Percentiles rank a stretch among this genome's conserved stretches.
Evolutionary conservation across 208 protist genomes (phyloP).

Genomic region (Wallacemonas sp.): DNA sequence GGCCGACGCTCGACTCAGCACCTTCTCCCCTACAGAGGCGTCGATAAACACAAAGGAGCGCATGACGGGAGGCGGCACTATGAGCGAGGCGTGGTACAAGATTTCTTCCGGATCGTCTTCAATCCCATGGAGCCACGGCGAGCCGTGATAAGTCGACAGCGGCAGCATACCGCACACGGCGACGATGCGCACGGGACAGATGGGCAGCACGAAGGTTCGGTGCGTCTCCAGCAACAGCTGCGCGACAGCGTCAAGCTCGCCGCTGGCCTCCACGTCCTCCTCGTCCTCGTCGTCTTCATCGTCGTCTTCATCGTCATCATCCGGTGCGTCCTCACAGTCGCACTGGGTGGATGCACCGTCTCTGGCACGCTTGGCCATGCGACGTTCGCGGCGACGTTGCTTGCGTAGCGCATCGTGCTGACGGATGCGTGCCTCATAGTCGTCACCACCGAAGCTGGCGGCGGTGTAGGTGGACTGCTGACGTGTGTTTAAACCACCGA

Average conservation of each 20-base stretch:
- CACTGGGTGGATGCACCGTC: too few species aligned
- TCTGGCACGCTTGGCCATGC: neutral
- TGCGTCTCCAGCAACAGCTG: slow-evolving; percentile 4
- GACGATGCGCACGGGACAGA: slow-evolving; percentile 48
- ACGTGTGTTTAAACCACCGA: neutral
- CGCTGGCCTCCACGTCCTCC: neutral
- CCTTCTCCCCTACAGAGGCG: slow-evolving; percentile 41
- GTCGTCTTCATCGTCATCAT: neutral
- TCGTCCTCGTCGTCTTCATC: neutral
- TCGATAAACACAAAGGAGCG: slow-evolving; percentile 35
- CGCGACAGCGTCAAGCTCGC: slow-evolving; percentile 8
- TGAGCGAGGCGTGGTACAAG: slow-evolving; percentile 33
- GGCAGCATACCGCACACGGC: slow-evolving; percentile 34
- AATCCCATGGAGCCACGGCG: slow-evolving; percentile 50
- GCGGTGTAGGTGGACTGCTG: slow-evolving; percentile 9
- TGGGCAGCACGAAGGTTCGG: slow-evolving; percentile 34
- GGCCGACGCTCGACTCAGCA: slow-evolving; percentile 38
- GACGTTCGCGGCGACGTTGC: slow-evolving; percentile 1
- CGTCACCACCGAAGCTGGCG: slow-evolving; percentile 7
- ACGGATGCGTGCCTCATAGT: neutral
- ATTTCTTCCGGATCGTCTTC: slow-evolving; percentile 48
- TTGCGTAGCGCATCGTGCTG: neutral
- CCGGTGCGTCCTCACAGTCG: neutral
- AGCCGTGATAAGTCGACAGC: slow-evolving; percentile 32
- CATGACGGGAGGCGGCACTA: slow-evolving; percentile 44